Base-by-base conservation (phyloP, 2,329 filamentous ascomycete genomes). In the Teratosphaeria epicoccoides region DNA sequence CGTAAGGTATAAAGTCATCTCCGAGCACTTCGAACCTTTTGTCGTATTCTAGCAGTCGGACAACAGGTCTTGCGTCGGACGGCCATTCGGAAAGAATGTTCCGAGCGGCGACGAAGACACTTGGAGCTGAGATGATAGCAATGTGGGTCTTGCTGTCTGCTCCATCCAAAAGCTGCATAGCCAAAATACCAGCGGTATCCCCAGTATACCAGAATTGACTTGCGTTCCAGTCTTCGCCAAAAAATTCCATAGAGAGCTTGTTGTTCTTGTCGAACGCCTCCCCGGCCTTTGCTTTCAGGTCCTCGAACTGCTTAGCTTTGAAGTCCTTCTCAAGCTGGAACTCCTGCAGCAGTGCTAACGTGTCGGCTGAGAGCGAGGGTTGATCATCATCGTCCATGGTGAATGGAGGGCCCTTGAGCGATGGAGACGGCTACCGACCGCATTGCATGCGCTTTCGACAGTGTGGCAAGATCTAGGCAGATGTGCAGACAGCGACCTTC, bases 141-240 rank as follows among this genome's bases (percentile, higher is more conserved):
- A 91, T 81, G 2, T 70, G 74, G 25, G 76, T 81, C 9, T 77
- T 73, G 2, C 73, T 67, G 1, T 75, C 80, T 1, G 79, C 75
- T 46, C 76, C 82, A 4, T 79, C 73, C 1, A 91, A 75, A 28
- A 93, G 73, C 61, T 87, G 77, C 51, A 74, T 71, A 1, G 85
- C 87, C 20, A 87, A 69, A 4, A 74, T 63, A 1, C 67, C 74
- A 0, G 87, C 87, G 23, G 86, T 90, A 57, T 83, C 79, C 49
- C 89, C 82, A 7, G 80, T 81, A 37, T 73, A 87, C 87, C 87
- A 93, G 63, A 93, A 93, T 69, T 91, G 87, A 55, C 80, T 85
- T 62, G 84, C 79, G 63, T 90, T 87, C 87, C 87, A 93, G 67
- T 91, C 84, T 68, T 91, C 87, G 1, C 76, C 75, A 61, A 91